These are phyloP conservation scores for Ananas comosus DNA, from an alignment of 176 grass and related monocot species.

Conservation along the genomic window DNA sequence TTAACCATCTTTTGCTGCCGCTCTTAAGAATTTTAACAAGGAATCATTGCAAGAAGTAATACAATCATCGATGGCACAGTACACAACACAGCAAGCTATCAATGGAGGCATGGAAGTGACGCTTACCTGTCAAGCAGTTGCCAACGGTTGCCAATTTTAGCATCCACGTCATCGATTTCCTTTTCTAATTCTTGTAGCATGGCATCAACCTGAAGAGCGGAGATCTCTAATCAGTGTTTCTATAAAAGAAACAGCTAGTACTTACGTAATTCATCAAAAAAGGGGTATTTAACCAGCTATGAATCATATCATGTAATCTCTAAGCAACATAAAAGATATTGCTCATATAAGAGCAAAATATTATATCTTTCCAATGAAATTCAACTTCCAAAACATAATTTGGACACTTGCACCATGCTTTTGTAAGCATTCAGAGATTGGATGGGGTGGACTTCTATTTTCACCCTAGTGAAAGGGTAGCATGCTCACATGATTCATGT, in stretches of 20 bases:
- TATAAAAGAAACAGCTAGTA: too few relatives aligned
- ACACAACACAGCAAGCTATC: not conserved
- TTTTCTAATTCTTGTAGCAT: slow-evolving; percentile 90
- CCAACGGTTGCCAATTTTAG: slow-evolving; percentile 87
- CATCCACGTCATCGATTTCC: slow-evolving; percentile 97
- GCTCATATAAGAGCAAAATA: not conserved
- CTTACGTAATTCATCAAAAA: too few relatives aligned
- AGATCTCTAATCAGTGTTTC: not conserved
- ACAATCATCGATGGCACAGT: not conserved
- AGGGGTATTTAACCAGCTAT: too few relatives aligned
- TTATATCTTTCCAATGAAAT: too few relatives aligned
- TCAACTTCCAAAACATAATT: too few relatives aligned
- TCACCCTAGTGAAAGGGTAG: too few relatives aligned
- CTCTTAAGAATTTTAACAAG: not conserved
- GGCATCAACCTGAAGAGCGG: slow-evolving; percentile 73
- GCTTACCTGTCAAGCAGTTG: slow-evolving; percentile 87
- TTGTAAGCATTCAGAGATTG: too few relatives aligned
- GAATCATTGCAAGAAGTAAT: not conserved
- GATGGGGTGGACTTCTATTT: too few relatives aligned
- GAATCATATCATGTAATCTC: too few relatives aligned
- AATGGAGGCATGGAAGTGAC: not conserved
- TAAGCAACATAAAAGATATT: not conserved
- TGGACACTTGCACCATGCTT: too few relatives aligned
- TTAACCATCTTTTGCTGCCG: not conserved
- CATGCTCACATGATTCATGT: too few relatives aligned